Conservation (phyloP, 345 rosid species). For the Isatis tinctoria region DNA sequence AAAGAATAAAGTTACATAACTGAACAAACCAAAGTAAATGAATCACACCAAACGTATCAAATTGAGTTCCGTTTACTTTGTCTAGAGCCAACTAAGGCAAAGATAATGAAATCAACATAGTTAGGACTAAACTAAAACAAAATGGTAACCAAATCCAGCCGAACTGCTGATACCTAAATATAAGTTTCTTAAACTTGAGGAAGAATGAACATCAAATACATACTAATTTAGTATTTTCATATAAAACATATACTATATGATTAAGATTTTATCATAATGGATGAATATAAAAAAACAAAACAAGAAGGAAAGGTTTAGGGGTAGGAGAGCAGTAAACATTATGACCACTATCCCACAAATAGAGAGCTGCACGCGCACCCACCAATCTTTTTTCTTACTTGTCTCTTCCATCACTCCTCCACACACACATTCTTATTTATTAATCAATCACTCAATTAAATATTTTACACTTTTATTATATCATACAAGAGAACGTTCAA, state of each 20-base stretch:
- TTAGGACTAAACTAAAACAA: not conserved
- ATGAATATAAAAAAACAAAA: not conserved
- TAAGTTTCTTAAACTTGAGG: not conserved
- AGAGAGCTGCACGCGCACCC: slow-evolving; percentile 67
- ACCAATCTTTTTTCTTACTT: slow-evolving; percentile 42
- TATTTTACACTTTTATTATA: not conserved
- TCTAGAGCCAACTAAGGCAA: not conserved
- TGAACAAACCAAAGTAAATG: not conserved
- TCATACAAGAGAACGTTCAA: slow-evolving; percentile 1
- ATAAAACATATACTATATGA: not conserved
- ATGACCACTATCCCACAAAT: slow-evolving; percentile 63
- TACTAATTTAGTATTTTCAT: not conserved
- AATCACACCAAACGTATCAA: not conserved
- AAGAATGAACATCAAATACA: not conserved
- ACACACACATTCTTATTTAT: slow-evolving; percentile 19
- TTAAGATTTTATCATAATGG: not conserved
- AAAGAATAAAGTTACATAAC: not conserved
- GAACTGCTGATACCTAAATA: not conserved
- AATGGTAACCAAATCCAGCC: not conserved
- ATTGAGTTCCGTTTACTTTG: not conserved
- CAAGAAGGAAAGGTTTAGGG: not conserved
- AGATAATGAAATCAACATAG: not conserved
- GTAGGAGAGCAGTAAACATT: slow-evolving; percentile 29
- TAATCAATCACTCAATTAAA: slow-evolving; percentile 7
- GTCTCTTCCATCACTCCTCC: slow-evolving; percentile 25